Conservation (phyloP, 108 stramenopile genomes). For the Nitzschia inconspicua region DNA sequence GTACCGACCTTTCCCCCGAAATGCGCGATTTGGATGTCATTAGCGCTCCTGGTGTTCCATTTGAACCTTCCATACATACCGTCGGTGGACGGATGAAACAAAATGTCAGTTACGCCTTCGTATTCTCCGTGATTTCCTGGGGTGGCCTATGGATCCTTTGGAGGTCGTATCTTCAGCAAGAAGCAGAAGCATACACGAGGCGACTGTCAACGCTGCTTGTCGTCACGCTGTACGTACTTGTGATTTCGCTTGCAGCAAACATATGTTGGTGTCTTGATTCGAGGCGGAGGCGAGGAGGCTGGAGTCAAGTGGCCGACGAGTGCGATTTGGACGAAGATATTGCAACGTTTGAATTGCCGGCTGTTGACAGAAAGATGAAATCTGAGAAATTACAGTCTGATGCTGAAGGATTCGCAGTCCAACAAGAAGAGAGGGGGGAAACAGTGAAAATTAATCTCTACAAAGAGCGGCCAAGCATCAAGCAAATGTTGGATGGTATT, state of each 20-base stretch:
- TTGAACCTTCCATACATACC: conserved; percentile 2
- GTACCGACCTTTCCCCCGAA: background rate
- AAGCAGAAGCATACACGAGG: background rate
- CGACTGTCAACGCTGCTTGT: background rate
- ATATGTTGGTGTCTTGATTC: background rate
- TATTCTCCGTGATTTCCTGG: conserved; percentile 4
- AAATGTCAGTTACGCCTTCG: background rate
- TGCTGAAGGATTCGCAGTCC: background rate
- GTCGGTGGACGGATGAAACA: background rate
- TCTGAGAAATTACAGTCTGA: background rate
- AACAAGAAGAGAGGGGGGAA: background rate
- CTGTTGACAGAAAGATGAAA: background rate
- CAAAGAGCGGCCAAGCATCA: background rate
- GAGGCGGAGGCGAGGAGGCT: too few species aligned
- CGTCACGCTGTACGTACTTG: background rate
- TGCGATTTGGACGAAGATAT: background rate
- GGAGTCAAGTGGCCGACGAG: too few species aligned
- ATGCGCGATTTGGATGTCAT: background rate
- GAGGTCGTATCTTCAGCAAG: background rate
- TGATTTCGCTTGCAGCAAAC: background rate
- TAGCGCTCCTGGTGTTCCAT: conserved; percentile 3
- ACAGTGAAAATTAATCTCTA: background rate
- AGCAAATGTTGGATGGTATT: conserved; percentile 2
- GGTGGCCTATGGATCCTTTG: conserved; percentile 1
- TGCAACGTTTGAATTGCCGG: background rate